phyloP scores from a whole-genome alignment of 169 alveolate species.

The Cryptosporidium xiaoi region DNA sequence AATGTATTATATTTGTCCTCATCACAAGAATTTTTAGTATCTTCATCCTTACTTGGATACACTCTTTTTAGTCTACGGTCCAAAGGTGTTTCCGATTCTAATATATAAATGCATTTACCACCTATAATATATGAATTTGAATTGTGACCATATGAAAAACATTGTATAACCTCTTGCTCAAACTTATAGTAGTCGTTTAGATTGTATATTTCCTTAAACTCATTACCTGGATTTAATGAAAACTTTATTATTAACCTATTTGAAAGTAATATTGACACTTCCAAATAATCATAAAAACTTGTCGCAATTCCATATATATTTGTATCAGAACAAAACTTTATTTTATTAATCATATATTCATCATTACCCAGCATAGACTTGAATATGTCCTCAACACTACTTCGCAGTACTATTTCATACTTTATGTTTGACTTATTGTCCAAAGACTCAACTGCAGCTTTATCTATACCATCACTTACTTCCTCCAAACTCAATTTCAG shows the following conservation, averaged over 20 bases:
- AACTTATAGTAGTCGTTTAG: constrained; percentile 9
- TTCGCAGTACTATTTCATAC: neutral
- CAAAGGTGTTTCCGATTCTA: neutral
- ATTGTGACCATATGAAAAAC: constrained; percentile 32
- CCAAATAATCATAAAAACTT: constrained; percentile 48
- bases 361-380: neutral
- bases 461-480: too few relatives aligned
- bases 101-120: constrained; percentile 40
- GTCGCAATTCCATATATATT: constrained; percentile 27
- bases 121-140: constrained; percentile 32
- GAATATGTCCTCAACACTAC: neutral
- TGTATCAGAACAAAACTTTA: neutral
- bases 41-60: constrained; percentile 31
- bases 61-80: constrained; percentile 6
- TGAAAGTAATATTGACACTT: constrained; percentile 23
- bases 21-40: neutral
- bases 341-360: neutral
- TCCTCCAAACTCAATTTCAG: neutral
- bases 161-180: constrained; percentile 35
- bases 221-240: neutral
- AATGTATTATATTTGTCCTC: constrained; percentile 14
- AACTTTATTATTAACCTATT: constrained; percentile 31
- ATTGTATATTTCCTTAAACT: neutral
- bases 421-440: neutral
- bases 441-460: too few relatives aligned